Base-by-base conservation (phyloP, 2,329 filamentous ascomycete genomes). In the Trichoderma hamatum region DNA sequence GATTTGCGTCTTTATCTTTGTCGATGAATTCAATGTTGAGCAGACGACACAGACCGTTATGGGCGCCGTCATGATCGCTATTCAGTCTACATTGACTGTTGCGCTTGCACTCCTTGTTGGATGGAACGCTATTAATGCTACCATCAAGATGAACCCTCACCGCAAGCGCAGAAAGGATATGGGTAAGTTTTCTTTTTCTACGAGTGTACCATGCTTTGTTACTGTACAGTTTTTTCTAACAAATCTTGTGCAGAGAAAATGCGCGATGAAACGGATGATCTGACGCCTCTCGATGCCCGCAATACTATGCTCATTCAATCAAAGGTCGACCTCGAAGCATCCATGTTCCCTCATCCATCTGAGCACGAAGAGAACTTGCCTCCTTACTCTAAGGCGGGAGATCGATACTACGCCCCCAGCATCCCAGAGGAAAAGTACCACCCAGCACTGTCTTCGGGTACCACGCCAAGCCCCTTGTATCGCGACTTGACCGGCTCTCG, bases 11-110 rank as follows among this genome's bases (percentile, higher is more conserved):
- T 82, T 99, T 72, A 85, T 98, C 63, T 99, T 98, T 75, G 95
- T 98, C 32, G 92, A 98, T 77, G 91, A 98, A 81, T 89, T 99
- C 66, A 92, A 92, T 69, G 90, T 99, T 73, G 86, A 89, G 6
- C 90, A 97, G 80, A 97, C 94, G 11, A 97, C 95, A 11, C 93
- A 97, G 83, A 98, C 96, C 0, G 88, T 98, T 61, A 95, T 93
- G 19, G 96, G 96, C 67, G 88, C 98, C n/a, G 92, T 94, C 19
- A 86, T 99, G 70, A 96, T 98, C 73, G 93, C 90, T n/a, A 86
- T 98, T 5, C 96, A 99, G 81, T 92, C 92, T 0, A 87, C 90
- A 0, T 82, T 99, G 73, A 97, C 94, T 6, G 94, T 87, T 71
- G 80, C 93, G 28, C 84, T 99, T 68, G 94, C 93, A 3, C 91